These are phyloP conservation scores for Penstemon newberryi DNA, from an alignment of 257 asterid genomes.

Conservation along the genomic window DNA sequence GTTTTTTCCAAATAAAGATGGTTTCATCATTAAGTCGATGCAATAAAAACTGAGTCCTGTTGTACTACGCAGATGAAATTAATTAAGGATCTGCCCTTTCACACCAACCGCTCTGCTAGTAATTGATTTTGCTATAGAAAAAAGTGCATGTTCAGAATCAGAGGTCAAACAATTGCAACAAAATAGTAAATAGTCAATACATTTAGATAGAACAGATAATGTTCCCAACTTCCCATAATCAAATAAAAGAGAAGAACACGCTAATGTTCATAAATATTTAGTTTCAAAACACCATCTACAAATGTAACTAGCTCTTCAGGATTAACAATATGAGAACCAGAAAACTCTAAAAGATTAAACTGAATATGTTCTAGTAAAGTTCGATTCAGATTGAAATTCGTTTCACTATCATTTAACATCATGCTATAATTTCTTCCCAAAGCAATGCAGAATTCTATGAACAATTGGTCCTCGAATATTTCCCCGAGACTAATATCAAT, in stretches of 20 bases:
- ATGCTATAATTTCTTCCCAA: slow-evolving; percentile 50
- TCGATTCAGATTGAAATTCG: slow-evolving; percentile 7
- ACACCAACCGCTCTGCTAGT: slow-evolving; percentile 1
- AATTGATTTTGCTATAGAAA: slow-evolving; percentile 11
- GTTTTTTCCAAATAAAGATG: too few species aligned
- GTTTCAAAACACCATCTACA: slow-evolving; percentile 46
- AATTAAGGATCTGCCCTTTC: slow-evolving; percentile 22
- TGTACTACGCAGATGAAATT: slow-evolving; percentile 9
- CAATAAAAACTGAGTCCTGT: background rate
- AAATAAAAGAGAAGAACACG: too few species aligned
- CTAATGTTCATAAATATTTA: background rate
- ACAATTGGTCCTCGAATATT: slow-evolving; percentile 47
- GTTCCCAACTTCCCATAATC: background rate
- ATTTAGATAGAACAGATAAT: slow-evolving; percentile 1
- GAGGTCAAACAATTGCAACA: slow-evolving; percentile 27
- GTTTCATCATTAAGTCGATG: background rate
- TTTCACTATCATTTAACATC: slow-evolving; percentile 32
- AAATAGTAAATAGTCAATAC: slow-evolving; percentile 21
- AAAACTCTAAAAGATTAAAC: slow-evolving; percentile 23
- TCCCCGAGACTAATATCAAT: slow-evolving; percentile 28
- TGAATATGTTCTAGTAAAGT: slow-evolving; percentile 33
- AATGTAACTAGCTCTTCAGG: slow-evolving; percentile 57
- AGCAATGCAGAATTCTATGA: slow-evolving; percentile 50
- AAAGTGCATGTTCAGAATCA: slow-evolving; percentile 13
- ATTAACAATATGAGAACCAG: slow-evolving; percentile 38